Evolutionary conservation across 2,329 filamentous ascomycete genomes (phyloP).

Genomic region (Paecilomyces dactylethromorphus): DNA sequence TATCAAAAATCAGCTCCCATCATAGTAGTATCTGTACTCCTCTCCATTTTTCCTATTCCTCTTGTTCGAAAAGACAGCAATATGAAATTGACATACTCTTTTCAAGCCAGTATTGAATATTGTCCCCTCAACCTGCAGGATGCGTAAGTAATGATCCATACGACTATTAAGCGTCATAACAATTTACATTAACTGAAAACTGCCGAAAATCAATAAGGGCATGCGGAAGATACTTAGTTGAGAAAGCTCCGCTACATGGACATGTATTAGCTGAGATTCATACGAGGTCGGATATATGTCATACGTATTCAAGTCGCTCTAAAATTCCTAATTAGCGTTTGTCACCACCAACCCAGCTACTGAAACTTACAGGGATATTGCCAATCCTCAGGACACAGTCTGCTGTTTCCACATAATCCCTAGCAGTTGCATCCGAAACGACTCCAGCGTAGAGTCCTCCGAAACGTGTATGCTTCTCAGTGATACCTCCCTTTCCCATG

Average conservation of each 20-base stretch:
- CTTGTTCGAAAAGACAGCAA: neutral
- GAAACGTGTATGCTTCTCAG: neutral
- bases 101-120: neutral
- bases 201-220: constrained; percentile 5
- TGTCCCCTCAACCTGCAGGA: neutral
- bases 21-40: too few relatives aligned
- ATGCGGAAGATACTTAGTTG: neutral
- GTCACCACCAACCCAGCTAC: neutral
- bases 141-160: neutral
- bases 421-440: neutral
- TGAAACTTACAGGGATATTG: neutral
- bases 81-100: neutral
- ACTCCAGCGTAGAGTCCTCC: constrained; percentile 4
- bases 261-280: neutral
- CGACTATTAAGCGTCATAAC: neutral
- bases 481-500: constrained; percentile 3
- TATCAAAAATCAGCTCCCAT: neutral
- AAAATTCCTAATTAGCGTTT: neutral
- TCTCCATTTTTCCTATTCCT: neutral
- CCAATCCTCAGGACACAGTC: constrained; percentile 1
- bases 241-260: constrained; percentile 2
- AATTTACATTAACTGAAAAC: constrained; percentile 2
- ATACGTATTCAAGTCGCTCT: constrained; percentile 7
- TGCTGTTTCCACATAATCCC: neutral
- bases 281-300: neutral